These are phyloP conservation scores for Torulaspora maleeae DNA, from an alignment of 805 yeast species.

Conservation along the genomic window DNA sequence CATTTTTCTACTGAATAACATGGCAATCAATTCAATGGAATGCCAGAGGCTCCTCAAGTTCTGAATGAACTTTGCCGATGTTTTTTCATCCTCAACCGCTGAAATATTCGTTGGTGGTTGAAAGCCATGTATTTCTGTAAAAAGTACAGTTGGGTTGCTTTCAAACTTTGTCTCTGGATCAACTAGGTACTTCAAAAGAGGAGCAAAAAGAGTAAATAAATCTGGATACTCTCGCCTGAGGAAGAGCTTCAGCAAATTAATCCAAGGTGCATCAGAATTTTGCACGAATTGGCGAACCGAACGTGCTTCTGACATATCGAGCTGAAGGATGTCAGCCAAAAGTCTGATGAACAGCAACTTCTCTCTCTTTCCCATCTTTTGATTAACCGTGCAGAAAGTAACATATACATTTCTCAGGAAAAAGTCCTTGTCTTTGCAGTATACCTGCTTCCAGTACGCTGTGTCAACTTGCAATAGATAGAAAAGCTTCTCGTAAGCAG, in stretches of 20 bases:
- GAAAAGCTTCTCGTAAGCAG: slow-evolving; percentile 64
- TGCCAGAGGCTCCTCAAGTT: slow-evolving; percentile 76
- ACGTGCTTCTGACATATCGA: slow-evolving; percentile 35
- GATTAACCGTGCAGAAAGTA: slow-evolving; percentile 30
- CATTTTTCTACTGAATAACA: slow-evolving; percentile 40
- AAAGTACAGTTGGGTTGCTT: slow-evolving; percentile 68
- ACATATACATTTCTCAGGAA: slow-evolving; percentile 29
- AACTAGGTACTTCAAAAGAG: slow-evolving; percentile 37
- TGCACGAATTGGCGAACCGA: slow-evolving; percentile 27
- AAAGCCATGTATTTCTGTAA: slow-evolving; percentile 39
- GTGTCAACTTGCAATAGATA: slow-evolving; percentile 84
- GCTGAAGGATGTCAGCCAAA: slow-evolving; percentile 44
- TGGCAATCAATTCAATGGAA: slow-evolving; percentile 55
- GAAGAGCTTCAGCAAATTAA: slow-evolving; percentile 39
- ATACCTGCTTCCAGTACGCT: slow-evolving; percentile 56
- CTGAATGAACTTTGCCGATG: slow-evolving; percentile 61
- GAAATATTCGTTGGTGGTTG: slow-evolving; percentile 47
- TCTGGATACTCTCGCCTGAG: slow-evolving; percentile 38
- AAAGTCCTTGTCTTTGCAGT: slow-evolving; percentile 36
- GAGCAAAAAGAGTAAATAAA: slow-evolving; percentile 34
- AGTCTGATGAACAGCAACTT: slow-evolving; percentile 62
- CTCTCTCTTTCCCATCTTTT: slow-evolving; percentile 48
- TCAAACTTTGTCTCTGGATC: slow-evolving; percentile 56
- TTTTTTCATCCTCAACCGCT: slow-evolving; percentile 78
- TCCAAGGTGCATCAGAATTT: slow-evolving; percentile 39